Evolutionary conservation across 805 yeast species (phyloP).

Genomic region (Cyberlindnera mycetangii): DNA sequence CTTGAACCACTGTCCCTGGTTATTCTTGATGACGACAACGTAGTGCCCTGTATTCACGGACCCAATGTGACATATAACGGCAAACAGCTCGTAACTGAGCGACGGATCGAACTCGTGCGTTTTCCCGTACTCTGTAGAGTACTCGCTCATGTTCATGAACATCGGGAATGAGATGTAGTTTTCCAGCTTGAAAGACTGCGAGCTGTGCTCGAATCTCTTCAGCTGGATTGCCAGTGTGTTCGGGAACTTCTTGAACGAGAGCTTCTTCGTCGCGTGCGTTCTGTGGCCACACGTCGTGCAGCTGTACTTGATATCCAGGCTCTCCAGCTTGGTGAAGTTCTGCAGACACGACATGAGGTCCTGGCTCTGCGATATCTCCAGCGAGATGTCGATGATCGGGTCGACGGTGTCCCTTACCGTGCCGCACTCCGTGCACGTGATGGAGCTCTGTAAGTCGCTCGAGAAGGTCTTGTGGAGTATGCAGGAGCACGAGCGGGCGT

Average conservation of each 20-base stretch:
- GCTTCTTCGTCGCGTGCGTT: slow-evolving; percentile 69
- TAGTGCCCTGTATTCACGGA: slow-evolving; percentile 96
- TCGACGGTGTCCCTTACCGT: slow-evolving; percentile 62
- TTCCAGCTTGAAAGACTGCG: slow-evolving; percentile 60
- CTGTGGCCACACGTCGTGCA: slow-evolving; percentile 64
- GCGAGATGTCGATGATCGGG: slow-evolving; percentile 85
- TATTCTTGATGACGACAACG: slow-evolving; percentile 68
- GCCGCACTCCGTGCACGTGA: slow-evolving; percentile 69
- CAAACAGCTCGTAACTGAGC: slow-evolving; percentile 77
- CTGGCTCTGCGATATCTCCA: slow-evolving; percentile 56
- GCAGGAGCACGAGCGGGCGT: slow-evolving; percentile 54
- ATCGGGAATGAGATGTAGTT: slow-evolving; percentile 70
- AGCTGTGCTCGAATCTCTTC: slow-evolving; percentile 54
- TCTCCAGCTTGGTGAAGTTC: slow-evolving; percentile 76
- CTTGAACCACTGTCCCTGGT: slow-evolving; percentile 81
- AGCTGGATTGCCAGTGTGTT: slow-evolving; percentile 80
- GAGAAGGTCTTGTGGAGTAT: slow-evolving; percentile 79
- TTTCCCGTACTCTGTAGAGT: slow-evolving; percentile 31
- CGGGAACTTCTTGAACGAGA: slow-evolving; percentile 67
- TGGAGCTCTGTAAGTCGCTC: slow-evolving; percentile 78
- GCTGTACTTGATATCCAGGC: slow-evolving; percentile 66
- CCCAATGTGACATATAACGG: slow-evolving; percentile 86
- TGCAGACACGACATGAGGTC: slow-evolving; percentile 62
- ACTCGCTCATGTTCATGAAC: slow-evolving; percentile 67
- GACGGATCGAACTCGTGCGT: slow-evolving; percentile 31